A percentile compares a stretch with the other conserved stretches of the same genome.
phyloP scores from a whole-genome alignment of 2,329 filamentous ascomycete species.

The Bisporella sp. region DNA sequence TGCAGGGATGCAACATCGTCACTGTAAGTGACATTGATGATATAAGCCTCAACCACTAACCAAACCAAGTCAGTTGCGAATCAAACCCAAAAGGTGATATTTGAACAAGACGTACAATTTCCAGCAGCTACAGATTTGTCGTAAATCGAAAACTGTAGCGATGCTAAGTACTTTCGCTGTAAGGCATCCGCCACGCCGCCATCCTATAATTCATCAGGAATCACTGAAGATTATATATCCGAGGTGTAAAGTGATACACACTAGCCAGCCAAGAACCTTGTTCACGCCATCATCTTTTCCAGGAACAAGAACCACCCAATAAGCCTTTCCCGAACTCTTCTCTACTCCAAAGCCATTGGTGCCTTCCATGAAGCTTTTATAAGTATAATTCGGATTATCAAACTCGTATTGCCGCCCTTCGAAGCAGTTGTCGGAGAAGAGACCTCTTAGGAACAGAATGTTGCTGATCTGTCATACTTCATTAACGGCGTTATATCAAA shows the following conservation, averaged over 20 bases:
- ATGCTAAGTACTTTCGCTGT: constrained; percentile 14
- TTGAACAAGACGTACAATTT: too few species aligned
- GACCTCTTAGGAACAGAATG: constrained; percentile 6
- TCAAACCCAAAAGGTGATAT: too few species aligned
- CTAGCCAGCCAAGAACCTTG: constrained; percentile 21
- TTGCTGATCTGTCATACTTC: constrained; percentile 4
- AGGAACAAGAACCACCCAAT: constrained; percentile 14
- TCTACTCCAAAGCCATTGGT: constrained; percentile 2
- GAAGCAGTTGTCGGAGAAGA: constrained; percentile 8
- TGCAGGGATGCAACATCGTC: neutral
- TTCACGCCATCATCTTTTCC: constrained; percentile 12
- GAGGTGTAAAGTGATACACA: constrained; percentile 5
- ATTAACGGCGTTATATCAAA: too few species aligned
- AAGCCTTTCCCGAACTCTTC: constrained; percentile 2
- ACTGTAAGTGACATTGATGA: constrained; percentile 16
- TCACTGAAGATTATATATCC: neutral
- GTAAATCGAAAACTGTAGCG: constrained; percentile 20
- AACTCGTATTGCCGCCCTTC: constrained; percentile 11
- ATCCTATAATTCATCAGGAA: constrained; percentile 14
- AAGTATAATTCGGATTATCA: constrained; percentile 13
- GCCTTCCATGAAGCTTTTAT: constrained; percentile 14
- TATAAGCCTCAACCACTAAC: constrained; percentile 18
- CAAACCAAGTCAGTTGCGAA: too few species aligned
- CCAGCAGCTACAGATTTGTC: neutral
- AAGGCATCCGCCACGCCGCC: constrained; percentile 17